phyloP scores from a whole-genome alignment of 768 basidiomycete genomes.

The Melanogaster broomeanus region DNA sequence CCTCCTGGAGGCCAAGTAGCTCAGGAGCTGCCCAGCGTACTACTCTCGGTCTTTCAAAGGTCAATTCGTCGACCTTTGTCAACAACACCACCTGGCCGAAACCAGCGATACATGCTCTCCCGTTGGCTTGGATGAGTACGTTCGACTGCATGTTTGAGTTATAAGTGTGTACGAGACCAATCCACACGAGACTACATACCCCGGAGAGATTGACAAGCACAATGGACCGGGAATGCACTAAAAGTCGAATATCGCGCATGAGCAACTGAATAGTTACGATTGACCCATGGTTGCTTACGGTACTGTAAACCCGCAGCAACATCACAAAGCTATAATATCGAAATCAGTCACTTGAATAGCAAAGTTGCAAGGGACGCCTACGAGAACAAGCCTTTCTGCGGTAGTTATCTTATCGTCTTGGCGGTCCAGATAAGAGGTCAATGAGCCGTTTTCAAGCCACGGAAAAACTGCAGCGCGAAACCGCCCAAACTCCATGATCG shows the following conservation, averaged over 20 bases:
- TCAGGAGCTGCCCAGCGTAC: constrained; percentile 12
- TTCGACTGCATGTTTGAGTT: constrained; percentile 1
- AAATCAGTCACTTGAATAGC: too few species aligned
- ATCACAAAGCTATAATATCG: background rate
- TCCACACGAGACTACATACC: background rate
- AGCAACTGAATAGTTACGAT: background rate
- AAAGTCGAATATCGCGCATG: background rate
- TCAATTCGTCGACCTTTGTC: background rate
- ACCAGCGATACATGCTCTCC: too few species aligned
- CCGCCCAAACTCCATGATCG: constrained; percentile 16
- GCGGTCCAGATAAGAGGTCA: constrained; percentile 13
- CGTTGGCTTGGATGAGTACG: constrained; percentile 1
- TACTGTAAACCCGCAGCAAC: constrained; percentile 7
- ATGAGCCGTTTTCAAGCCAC: constrained; percentile 14
- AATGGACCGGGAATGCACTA: background rate
- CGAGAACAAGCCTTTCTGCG: background rate
- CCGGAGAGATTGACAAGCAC: constrained; percentile 14
- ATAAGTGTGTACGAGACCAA: background rate
- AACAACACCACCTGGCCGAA: background rate
- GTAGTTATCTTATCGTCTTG: background rate
- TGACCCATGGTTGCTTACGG: background rate
- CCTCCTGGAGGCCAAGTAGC: background rate
- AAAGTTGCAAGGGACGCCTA: background rate
- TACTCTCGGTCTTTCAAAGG: background rate
- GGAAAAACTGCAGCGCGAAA: constrained; percentile 22